A percentile compares a stretch with the other conserved stretches of the same genome.
Conservation (phyloP, 2,329 filamentous ascomycete genomes). For the Sphaerostilbella broomeana region DNA sequence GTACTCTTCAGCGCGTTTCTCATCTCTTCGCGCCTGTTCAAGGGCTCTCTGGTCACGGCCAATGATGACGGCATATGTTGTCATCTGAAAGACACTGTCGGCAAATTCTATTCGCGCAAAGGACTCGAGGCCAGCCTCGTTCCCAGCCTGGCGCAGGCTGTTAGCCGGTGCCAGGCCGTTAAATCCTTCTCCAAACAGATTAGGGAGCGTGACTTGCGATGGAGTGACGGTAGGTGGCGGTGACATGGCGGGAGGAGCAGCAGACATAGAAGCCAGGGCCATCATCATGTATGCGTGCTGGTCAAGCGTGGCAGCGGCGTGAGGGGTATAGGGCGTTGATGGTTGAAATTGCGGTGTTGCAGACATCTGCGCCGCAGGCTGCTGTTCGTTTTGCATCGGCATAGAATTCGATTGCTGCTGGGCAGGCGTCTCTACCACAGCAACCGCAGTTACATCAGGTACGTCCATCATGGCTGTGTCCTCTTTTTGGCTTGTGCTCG, state of each 20-base stretch:
- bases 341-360: slow-evolving; percentile 24
- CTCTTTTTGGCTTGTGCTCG: slow-evolving; percentile 2
- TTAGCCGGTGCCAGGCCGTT: slow-evolving; percentile 24
- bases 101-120: slow-evolving; percentile 61
- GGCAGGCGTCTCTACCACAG: slow-evolving; percentile 7
- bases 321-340: slow-evolving; percentile 29
- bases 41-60: slow-evolving; percentile 61
- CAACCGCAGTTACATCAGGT: slow-evolving; percentile 4
- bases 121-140: slow-evolving; percentile 43
- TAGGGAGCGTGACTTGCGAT: slow-evolving; percentile 39
- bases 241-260: slow-evolving; percentile 30
- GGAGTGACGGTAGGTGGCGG: slow-evolving; percentile 40
- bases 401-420: slow-evolving; percentile 3
- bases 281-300: slow-evolving; percentile 40
- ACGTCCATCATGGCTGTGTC: slow-evolving; percentile 18
- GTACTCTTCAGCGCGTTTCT: slow-evolving; percentile 41
- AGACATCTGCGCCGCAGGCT: slow-evolving; percentile 11
- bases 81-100: slow-evolving; percentile 75
- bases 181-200: slow-evolving; percentile 26
- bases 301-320: slow-evolving; percentile 27
- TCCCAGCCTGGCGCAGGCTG: slow-evolving; percentile 28
- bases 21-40: slow-evolving; percentile 46
- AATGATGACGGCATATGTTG: slow-evolving; percentile 64
- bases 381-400: slow-evolving; percentile 13
- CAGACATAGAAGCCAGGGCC: slow-evolving; percentile 36